phyloP scores from a whole-genome alignment of 164 flowering plant genomes.

The Sedum album region DNA sequence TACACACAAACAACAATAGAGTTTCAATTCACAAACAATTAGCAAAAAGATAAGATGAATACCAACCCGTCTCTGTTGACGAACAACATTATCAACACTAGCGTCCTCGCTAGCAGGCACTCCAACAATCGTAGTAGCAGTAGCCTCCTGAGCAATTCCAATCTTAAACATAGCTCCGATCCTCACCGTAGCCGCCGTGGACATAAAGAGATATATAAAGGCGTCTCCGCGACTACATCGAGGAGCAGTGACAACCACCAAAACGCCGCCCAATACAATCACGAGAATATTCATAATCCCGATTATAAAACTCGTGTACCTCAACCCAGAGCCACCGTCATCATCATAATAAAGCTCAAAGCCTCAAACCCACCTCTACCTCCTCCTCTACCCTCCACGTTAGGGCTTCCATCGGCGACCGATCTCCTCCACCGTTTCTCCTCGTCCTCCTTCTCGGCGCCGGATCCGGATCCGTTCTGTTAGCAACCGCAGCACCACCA shows the following conservation, averaged over 20 bases:
- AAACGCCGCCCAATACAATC: conserved; percentile 21
- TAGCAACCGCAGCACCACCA: too few relatives aligned
- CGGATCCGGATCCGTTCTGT: too few relatives aligned
- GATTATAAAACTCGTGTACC: conserved; percentile 28
- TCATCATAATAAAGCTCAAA: too few relatives aligned
- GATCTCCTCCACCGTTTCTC: too few relatives aligned
- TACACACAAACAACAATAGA: too few relatives aligned
- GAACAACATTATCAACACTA: conserved; percentile 33
- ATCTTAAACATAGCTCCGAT: conserved; percentile 35
- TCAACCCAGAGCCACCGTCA: conserved; percentile 18
- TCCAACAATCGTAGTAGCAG: conserved; percentile 37
- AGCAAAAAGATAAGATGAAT: too few relatives aligned
- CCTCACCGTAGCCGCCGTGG: too few relatives aligned
- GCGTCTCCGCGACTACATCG: conserved; percentile 17
- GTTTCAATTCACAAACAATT: too few relatives aligned
- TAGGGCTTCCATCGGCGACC: too few relatives aligned
- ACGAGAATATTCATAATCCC: conserved; percentile 30
- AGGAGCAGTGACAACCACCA: conserved; percentile 14
- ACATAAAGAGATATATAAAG: conserved; percentile 21
- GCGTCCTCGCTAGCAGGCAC: too few relatives aligned
- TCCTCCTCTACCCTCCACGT: too few relatives aligned
- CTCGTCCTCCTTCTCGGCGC: too few relatives aligned
- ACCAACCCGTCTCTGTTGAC: conserved; percentile 49
- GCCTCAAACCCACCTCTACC: background rate
- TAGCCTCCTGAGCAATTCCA: conserved; percentile 53